Evolutionary conservation across 2,329 filamentous ascomycete genomes (phyloP).

Genomic region (Phyllosticta citribraziliensis): DNA sequence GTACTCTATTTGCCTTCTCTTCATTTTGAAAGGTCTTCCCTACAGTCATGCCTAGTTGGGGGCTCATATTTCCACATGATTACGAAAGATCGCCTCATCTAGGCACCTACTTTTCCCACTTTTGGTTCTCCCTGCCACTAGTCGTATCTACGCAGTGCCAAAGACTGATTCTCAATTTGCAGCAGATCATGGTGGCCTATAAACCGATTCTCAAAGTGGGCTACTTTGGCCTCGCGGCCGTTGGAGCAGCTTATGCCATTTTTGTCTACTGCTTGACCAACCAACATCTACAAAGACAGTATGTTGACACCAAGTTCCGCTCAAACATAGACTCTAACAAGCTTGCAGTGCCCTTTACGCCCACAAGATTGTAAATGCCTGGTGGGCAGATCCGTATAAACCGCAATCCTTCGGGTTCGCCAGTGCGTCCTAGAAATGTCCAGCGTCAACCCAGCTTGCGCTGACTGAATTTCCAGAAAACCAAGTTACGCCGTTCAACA

Average conservation of each 20-base stretch:
- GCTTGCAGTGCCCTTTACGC: slow-evolving; percentile 66
- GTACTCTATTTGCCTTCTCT: not conserved
- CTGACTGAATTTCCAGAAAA: slow-evolving; percentile 47
- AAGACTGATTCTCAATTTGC: not conserved
- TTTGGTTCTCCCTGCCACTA: not conserved
- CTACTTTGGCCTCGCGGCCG: slow-evolving; percentile 33
- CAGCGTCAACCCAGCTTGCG: not conserved
- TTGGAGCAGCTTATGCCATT: slow-evolving; percentile 55
- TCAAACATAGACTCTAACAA: not conserved
- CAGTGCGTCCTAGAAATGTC: slow-evolving; percentile 37
- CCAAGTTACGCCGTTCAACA: slow-evolving; percentile 77
- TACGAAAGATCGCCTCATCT: not conserved
- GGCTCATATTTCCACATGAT: no score
- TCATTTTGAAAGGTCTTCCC: not conserved
- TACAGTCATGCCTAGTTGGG: no score
- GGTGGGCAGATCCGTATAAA: slow-evolving; percentile 62
- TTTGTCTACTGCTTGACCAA: slow-evolving; percentile 58
- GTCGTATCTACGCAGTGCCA: not conserved
- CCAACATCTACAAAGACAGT: slow-evolving; percentile 73
- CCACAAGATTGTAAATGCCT: slow-evolving; percentile 64
- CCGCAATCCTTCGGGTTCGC: slow-evolving; percentile 82
- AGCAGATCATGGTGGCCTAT: slow-evolving; percentile 18
- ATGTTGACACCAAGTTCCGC: slow-evolving; percentile 25
- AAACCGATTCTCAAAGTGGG: slow-evolving; percentile 24
- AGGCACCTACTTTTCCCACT: slow-evolving; percentile 1